These are phyloP conservation scores for Lepiota subincarnata DNA, from an alignment of 768 basidiomycete genomes.

Conservation along the genomic window DNA sequence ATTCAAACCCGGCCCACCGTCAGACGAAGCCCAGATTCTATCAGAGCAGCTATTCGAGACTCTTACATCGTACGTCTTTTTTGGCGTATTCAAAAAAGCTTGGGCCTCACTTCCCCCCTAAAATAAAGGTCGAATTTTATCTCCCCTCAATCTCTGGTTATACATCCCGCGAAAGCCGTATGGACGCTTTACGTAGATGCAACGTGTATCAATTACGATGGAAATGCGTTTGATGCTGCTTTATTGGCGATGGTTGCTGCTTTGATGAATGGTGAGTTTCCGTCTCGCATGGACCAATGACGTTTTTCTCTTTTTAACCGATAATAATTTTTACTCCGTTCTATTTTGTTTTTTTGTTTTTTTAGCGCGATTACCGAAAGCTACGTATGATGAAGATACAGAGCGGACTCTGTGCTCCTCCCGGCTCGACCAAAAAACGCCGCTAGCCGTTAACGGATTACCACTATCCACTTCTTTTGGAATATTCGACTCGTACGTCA, in stretches of 20 bases:
- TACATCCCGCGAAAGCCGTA: constrained; percentile 72
- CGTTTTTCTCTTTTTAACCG: neutral
- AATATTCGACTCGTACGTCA: constrained; percentile 70
- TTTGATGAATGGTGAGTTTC: constrained; percentile 68
- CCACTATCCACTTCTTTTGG: constrained; percentile 68
- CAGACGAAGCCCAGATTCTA: constrained; percentile 90
- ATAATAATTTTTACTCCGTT: neutral
- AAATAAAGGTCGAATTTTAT: constrained; percentile 60
- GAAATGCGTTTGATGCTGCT: constrained; percentile 90
- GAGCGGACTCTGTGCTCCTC: constrained; percentile 63
- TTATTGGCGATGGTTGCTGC: constrained; percentile 86
- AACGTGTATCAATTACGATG: constrained; percentile 96
- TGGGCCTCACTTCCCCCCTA: neutral
- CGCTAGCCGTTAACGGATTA: constrained; percentile 34
- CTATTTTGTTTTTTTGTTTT: neutral
- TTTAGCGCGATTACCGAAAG: constrained; percentile 67
- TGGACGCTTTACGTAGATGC: constrained; percentile 97
- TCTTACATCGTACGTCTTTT: constrained; percentile 57
- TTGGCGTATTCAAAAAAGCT: neutral
- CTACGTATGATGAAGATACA: constrained; percentile 65
- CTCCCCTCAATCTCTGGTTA: constrained; percentile 66
- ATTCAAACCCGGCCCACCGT: constrained; percentile 94
- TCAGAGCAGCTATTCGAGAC: constrained; percentile 79
- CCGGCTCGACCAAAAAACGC: constrained; percentile 34
- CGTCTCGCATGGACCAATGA: constrained; percentile 6